Base-by-base conservation (phyloP, 1,284 basidiomycete species). In the Cerioporus squamosus region DNA sequence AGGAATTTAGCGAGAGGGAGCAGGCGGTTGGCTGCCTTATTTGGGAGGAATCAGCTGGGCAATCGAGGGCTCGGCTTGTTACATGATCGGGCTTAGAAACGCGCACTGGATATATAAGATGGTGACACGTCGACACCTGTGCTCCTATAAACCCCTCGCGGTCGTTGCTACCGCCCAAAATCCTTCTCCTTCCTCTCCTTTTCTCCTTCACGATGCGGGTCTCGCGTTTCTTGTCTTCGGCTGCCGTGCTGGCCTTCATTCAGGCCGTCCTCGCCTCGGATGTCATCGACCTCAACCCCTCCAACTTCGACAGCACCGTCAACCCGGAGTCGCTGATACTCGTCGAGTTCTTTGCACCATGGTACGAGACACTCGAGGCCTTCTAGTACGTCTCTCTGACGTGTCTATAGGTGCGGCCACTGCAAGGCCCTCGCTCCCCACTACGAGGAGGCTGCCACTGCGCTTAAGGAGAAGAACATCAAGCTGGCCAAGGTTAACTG, bases 401-500 rank as follows among this genome's bases (percentile, higher is more conserved):
- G 24, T 18, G 1, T 51, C 29, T 40, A 5, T 53, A 91, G 90
- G 90, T 93, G 92, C 68, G 93, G 93, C 45, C 93, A 95, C 80
- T 97, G 94, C 82, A 95, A 96, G 74, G 90, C 92, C 50, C 83
- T 96, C 50, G 94, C 93, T 24, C 94, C 93, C 60, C 88, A 99
- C 70, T 99, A 98, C 73, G 96, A 98, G 76, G 93, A 95, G 75
- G 97, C 97, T 15, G 95, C 97, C 3, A 97, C 94, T 18, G 81
- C 87, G 50, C 88, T 99, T 73, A 96, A 97, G 79, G 90, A 90
- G 64, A 90, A 87, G 73, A 81, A 82, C 74, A 95, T 99, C 80
- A 93, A 93, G 77, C 79, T 99, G 55, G 96, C 95, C 66, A 98
- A 99, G 77, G 94, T 95, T 59, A 95, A 97, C 80, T 98, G 95